Evolutionary conservation across 805 yeast species (phyloP).

Genomic region (Ogataea populi-albae): DNA sequence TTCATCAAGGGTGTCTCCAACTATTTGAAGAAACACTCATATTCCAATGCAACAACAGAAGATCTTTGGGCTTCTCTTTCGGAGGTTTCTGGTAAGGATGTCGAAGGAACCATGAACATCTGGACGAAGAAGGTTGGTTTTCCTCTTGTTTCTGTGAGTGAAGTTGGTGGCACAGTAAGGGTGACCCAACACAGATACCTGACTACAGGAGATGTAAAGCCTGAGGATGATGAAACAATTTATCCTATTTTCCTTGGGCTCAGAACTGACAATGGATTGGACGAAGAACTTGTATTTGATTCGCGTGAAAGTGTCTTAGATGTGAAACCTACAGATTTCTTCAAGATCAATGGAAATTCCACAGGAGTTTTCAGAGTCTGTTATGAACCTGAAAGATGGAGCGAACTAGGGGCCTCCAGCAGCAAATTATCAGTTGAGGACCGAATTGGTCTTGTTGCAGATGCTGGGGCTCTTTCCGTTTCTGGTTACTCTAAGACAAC

Average conservation of each 20-base stretch:
- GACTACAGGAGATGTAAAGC: constrained; percentile 60
- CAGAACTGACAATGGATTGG: constrained; percentile 27
- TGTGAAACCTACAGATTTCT: constrained; percentile 27
- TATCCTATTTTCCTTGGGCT: constrained; percentile 57
- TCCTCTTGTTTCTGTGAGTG: constrained; percentile 59
- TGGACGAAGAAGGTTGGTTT: constrained; percentile 78
- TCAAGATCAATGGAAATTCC: constrained; percentile 52
- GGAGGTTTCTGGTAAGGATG: constrained; percentile 64
- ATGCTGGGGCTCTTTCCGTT: constrained; percentile 47
- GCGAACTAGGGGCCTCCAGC: constrained; percentile 37
- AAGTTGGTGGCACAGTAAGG: constrained; percentile 29
- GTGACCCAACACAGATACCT: constrained; percentile 62
- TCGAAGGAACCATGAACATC: constrained; percentile 57
- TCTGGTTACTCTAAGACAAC: constrained; percentile 46
- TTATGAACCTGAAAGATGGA: constrained; percentile 41
- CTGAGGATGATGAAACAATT: constrained; percentile 56
- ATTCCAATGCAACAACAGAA: constrained; percentile 66
- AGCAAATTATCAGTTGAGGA: constrained; percentile 45
- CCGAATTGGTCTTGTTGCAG: constrained; percentile 56
- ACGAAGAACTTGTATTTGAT: constrained; percentile 29
- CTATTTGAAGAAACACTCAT: constrained; percentile 63
- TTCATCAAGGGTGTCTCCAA: constrained; percentile 73
- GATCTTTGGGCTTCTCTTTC: constrained; percentile 71
- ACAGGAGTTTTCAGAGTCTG: constrained; percentile 54
- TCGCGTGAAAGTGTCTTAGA: constrained; percentile 21